Evolutionary conservation across 768 basidiomycete genomes (phyloP).

Genomic region (Podaxis mareebaensis): DNA sequence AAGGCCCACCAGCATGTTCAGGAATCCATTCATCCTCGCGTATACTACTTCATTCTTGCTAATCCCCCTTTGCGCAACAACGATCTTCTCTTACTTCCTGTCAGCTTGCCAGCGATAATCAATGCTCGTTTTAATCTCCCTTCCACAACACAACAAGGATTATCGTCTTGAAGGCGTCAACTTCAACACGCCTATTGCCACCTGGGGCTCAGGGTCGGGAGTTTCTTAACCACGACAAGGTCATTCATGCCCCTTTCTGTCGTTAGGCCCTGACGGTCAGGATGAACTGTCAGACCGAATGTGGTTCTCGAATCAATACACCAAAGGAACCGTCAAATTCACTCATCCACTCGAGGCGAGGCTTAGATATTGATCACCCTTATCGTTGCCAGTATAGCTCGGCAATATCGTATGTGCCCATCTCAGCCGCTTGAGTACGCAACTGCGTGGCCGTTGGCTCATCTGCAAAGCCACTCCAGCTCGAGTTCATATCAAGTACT

Average conservation of each 20-base stretch:
- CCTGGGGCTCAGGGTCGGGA: slow-evolving; percentile 69
- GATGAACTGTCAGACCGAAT: slow-evolving; percentile 50
- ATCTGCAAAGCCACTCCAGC: slow-evolving; percentile 55
- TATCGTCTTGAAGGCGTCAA: slow-evolving; percentile 67
- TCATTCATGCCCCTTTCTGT: not conserved
- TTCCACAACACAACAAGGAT: slow-evolving; percentile 63
- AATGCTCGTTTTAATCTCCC: slow-evolving; percentile 61
- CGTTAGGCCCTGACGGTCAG: not conserved
- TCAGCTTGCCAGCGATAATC: not conserved
- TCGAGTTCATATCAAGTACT: slow-evolving; percentile 63
- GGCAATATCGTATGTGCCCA: slow-evolving; percentile 54
- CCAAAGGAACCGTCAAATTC: slow-evolving; percentile 48
- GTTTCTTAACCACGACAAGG: slow-evolving; percentile 54
- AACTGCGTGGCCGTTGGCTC: slow-evolving; percentile 58
- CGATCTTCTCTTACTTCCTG: slow-evolving; percentile 46
- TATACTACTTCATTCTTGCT: not conserved
- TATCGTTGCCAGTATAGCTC: slow-evolving; percentile 69
- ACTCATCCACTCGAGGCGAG: slow-evolving; percentile 64
- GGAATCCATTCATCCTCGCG: too few species aligned
- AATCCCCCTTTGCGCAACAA: slow-evolving; percentile 30
- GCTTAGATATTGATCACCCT: slow-evolving; percentile 58
- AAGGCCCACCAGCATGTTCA: too few species aligned
- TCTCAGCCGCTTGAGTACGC: slow-evolving; percentile 46
- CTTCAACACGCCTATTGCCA: slow-evolving; percentile 43
- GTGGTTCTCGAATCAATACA: slow-evolving; percentile 66